Evolutionary conservation across 2,329 filamentous ascomycete genomes (phyloP).

Genomic region (Botryosphaeria agaves): DNA sequence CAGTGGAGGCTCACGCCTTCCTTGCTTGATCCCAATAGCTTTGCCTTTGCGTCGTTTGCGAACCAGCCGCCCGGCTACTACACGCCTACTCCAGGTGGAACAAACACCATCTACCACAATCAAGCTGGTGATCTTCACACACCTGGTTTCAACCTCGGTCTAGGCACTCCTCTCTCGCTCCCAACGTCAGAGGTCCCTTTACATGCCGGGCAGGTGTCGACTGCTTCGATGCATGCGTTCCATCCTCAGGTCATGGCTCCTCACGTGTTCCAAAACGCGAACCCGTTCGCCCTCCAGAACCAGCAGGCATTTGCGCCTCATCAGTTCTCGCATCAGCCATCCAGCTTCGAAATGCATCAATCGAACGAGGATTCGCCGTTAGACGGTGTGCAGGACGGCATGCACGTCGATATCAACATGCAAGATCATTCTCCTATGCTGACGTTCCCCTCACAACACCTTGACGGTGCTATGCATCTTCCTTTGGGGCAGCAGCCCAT

Average conservation of each 20-base stretch:
- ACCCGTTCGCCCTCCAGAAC: conserved; percentile 45
- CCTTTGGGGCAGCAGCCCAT: conserved; percentile 19
- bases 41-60: conserved; percentile 61
- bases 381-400: conserved; percentile 23
- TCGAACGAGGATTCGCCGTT: conserved; percentile 48
- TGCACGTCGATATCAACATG: conserved; percentile 38
- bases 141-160: conserved; percentile 53
- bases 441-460: conserved; percentile 33
- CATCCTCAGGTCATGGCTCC: conserved; percentile 16
- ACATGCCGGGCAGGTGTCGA: conserved; percentile 37
- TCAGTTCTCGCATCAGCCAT: conserved; percentile 64
- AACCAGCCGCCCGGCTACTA: conserved; percentile 74
- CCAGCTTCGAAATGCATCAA: conserved; percentile 65
- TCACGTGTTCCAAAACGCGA: conserved; percentile 42
- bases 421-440: conserved; percentile 43
- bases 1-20: conserved; percentile 81
- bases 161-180: conserved; percentile 69
- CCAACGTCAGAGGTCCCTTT: conserved; percentile 51
- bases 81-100: conserved; percentile 69
- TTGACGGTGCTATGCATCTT: conserved; percentile 28
- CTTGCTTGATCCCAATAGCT: conserved; percentile 69
- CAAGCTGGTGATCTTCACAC: conserved; percentile 81
- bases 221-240: conserved; percentile 9
- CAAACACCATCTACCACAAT: conserved; percentile 63
- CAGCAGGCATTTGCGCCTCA: conserved; percentile 52